Evolutionary conservation across 1,139 yeast genomes (phyloP), one percentile per base, ranked within the genome.

Genomic region (Geotrichum australiense): DNA sequence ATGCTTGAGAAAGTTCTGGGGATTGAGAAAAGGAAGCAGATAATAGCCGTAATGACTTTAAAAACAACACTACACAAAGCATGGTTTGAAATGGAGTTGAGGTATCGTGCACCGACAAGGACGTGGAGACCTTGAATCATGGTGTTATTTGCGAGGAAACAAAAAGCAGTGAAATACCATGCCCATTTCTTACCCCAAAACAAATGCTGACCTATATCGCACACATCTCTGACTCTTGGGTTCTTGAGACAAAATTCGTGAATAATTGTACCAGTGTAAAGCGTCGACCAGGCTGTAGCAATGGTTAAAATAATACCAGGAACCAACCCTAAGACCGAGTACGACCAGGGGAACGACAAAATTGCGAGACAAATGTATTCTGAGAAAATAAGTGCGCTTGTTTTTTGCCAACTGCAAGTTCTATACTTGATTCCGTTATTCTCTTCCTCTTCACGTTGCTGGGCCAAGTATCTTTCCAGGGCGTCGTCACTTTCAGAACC

Each of bases 261-360:
- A 45, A 76, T 66, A 37, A 65, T 71, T 32, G 70, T 57, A 5
- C 80, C 78, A 1, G 81, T 76, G 58, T 76, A 76, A 28, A 73
- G 59, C 27, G 73, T 75, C 5, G 74, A 68, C 14, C 68, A 50
- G 2, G 80, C 68, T 4, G 76, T 74, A 40, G 69, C 69, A 1
- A 68, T 66, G 0, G 81, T 76, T 41, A 76, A 56, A 27, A 76
- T 71, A 19, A 76, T 58, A 0, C 81, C 82, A 1, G 80, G 78
- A 1, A 76, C 70, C 20, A 76, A 57, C 0, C 82, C 81, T 24
- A 76, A 60, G 2, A 75, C 76, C 1, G 79, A 72, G 52, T 72
- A 76, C 5, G 79, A 71, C 79, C 80, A 74, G 0, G 82, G 82
- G 54, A 76, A 76, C 15, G 79, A 73, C 73, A 76, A 69, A 46